Conservation (phyloP, 345 rosid genomes). For the Gossypium raimondii region DNA sequence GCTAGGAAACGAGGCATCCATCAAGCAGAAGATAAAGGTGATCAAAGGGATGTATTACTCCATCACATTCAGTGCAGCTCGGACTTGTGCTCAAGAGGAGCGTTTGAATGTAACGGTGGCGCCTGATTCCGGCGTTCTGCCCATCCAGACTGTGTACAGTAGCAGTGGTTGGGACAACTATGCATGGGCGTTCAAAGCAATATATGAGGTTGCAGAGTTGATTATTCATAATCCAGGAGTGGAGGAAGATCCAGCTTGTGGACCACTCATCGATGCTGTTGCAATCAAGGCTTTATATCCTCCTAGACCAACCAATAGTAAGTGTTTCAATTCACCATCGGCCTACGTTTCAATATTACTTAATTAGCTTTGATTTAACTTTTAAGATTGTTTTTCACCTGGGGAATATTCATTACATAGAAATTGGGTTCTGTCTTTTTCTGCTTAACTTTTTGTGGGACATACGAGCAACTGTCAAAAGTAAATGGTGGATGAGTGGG, state of each 20-base stretch:
- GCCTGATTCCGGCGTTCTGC: constrained; percentile 64
- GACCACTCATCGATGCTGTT: constrained; percentile 78
- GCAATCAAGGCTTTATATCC: constrained; percentile 57
- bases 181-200: constrained; percentile 68
- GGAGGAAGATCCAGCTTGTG: constrained; percentile 86
- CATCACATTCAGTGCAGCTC: constrained; percentile 74
- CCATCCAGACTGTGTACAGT: constrained; percentile 72
- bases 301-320: constrained; percentile 53
- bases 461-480: not conserved
- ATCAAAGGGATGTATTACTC: constrained; percentile 50
- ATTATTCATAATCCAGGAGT: constrained; percentile 76
- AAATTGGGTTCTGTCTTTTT: not conserved
- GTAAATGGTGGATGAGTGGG: not conserved
- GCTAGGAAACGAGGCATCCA: constrained; percentile 81
- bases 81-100: constrained; percentile 86
- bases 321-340: constrained; percentile 14
- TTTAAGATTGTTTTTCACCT: not conserved
- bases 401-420: not conserved
- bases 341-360: not conserved
- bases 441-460: not conserved
- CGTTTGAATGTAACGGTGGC: constrained; percentile 61
- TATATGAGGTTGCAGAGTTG: constrained; percentile 34
- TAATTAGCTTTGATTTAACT: not conserved
- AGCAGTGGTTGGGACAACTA: constrained; percentile 79
- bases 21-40: constrained; percentile 54